Conservation (phyloP, 2,329 filamentous ascomycete species). For the Sphaceloma murrayae region DNA sequence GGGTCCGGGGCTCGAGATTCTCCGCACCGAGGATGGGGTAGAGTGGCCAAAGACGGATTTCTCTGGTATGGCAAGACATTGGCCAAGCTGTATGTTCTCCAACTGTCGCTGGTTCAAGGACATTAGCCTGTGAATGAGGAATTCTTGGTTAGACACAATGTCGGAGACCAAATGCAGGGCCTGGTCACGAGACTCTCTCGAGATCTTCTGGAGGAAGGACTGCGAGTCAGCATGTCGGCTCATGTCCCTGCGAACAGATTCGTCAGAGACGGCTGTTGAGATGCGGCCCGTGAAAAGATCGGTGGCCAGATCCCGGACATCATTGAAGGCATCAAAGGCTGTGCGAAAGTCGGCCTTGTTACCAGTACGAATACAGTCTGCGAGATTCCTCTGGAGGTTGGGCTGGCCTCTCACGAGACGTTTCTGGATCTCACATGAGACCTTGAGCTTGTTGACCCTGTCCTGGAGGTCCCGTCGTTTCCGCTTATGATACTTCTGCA, state of each 20-base stretch:
- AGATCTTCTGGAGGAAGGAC: conserved; percentile 56
- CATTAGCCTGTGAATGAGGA: conserved; percentile 72
- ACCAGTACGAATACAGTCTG: conserved; percentile 67
- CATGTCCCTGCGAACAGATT: conserved; percentile 58
- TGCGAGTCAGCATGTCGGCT: conserved; percentile 34
- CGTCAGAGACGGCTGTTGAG: conserved; percentile 1
- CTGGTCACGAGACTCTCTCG: conserved; percentile 61
- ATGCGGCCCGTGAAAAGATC: conserved; percentile 35
- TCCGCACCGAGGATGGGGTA: conserved; percentile 41
- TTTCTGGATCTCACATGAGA: conserved; percentile 65
- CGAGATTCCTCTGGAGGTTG: conserved; percentile 63
- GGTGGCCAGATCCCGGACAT: conserved; percentile 62
- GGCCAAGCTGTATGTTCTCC: conserved; percentile 64
- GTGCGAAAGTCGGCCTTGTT: conserved; percentile 72
- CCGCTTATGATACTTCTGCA: conserved; percentile 74
- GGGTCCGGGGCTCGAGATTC: conserved; percentile 27
- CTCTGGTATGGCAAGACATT: conserved; percentile 68
- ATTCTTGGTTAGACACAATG: conserved; percentile 78
- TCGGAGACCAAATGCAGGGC: conserved; percentile 72
- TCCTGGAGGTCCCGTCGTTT: conserved; percentile 64
- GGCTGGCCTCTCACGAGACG: conserved; percentile 66
- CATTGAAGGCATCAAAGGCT: conserved; percentile 66
- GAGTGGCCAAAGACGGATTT: conserved; percentile 66
- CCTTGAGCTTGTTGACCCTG: conserved; percentile 62
- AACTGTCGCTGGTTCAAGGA: conserved; percentile 68